A percentile compares a stretch with the other conserved stretches of the same genome.
Evolutionary conservation across 208 protist species (phyloP).

Genomic region (Trichomonas vaginalis): DNA sequence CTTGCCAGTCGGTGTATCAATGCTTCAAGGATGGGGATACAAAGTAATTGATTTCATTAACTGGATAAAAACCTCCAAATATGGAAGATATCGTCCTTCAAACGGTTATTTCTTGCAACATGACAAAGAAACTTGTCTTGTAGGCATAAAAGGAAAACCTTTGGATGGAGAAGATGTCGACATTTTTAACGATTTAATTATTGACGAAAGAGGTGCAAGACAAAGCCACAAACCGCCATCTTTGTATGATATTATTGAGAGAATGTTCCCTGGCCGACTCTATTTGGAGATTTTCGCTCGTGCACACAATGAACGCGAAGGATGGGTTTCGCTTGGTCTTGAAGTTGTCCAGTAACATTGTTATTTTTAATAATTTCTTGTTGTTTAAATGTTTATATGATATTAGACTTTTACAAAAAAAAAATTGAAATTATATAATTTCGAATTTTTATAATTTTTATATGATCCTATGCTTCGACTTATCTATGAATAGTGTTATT

Average conservation of each 20-base stretch:
- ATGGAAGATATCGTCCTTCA: background rate
- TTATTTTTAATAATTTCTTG: no score
- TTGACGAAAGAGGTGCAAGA: background rate
- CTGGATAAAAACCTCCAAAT: background rate
- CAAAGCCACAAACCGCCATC: background rate
- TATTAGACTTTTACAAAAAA: background rate
- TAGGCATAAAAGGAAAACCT: background rate
- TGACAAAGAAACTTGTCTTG: background rate
- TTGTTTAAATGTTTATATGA: background rate
- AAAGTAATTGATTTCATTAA: background rate
- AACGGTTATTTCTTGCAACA: constrained; percentile 8
- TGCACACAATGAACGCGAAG: background rate
- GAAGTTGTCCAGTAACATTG: background rate
- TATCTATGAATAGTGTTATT: no score
- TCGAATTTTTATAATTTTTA: no score
- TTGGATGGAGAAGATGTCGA: background rate
- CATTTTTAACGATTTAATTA: background rate
- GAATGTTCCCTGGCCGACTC: background rate
- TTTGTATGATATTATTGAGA: background rate
- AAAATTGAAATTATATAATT: no score
- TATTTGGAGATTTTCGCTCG: constrained; percentile 2
- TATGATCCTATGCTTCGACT: no score
- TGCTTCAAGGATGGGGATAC: constrained; percentile 9
- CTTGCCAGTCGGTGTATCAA: background rate
- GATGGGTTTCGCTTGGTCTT: background rate